Evolutionary conservation across 495 filamentous ascomycete species (phyloP).

Genomic region (Penicillium nucicola): DNA sequence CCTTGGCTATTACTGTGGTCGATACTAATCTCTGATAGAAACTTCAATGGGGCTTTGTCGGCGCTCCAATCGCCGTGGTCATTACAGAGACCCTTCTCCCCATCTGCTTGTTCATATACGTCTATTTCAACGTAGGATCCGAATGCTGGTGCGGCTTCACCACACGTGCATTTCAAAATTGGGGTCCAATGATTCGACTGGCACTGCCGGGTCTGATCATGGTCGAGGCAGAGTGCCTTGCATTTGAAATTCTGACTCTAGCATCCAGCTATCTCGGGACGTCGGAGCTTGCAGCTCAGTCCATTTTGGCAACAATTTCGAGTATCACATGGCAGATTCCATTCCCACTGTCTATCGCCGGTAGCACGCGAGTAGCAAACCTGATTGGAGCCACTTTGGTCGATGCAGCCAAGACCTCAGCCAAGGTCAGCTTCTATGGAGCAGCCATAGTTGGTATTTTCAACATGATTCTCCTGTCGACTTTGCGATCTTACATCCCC

Average conservation of each 20-base stretch:
- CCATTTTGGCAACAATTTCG: slow-evolving; percentile 58
- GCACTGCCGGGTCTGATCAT: slow-evolving; percentile 84
- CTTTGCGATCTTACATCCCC: slow-evolving; percentile 65
- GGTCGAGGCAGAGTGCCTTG: slow-evolving; percentile 88
- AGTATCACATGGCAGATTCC: slow-evolving; percentile 65
- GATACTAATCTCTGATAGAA: slow-evolving; percentile 34
- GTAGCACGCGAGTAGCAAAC: slow-evolving; percentile 62
- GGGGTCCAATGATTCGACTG: slow-evolving; percentile 82
- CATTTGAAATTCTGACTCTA: slow-evolving; percentile 77
- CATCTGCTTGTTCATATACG: slow-evolving; percentile 68
- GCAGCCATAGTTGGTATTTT: slow-evolving; percentile 69
- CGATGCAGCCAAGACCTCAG: slow-evolving; percentile 65
- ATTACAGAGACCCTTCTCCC: slow-evolving; percentile 83
- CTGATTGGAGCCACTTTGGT: slow-evolving; percentile 67
- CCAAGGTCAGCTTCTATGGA: slow-evolving; percentile 64
- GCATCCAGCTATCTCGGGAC: slow-evolving; percentile 69
- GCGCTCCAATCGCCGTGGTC: slow-evolving; percentile 79
- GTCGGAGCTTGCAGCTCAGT: slow-evolving; percentile 66
- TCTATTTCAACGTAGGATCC: slow-evolving; percentile 50
- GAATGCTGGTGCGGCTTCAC: slow-evolving; percentile 84
- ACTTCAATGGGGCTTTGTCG: slow-evolving; percentile 75
- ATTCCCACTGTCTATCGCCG: slow-evolving; percentile 61
- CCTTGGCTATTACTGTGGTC: background rate
- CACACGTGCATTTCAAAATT: slow-evolving; percentile 67
- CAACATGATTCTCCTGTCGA: slow-evolving; percentile 66